These are phyloP conservation scores for Ustilago tritici DNA, from an alignment of 1,284 basidiomycete species.

Conservation along the genomic window DNA sequence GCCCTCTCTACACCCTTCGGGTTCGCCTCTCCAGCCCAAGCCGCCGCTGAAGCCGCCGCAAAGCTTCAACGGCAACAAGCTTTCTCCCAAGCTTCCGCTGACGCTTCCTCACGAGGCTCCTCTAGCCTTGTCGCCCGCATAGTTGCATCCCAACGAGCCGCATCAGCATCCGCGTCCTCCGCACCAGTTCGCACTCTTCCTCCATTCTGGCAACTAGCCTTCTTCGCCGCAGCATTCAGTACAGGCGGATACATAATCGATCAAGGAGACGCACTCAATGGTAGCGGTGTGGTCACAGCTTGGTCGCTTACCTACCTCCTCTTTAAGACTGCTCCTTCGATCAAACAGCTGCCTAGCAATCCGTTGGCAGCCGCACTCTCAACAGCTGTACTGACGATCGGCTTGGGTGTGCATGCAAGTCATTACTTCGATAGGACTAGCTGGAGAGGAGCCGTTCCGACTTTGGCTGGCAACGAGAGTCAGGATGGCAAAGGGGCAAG, in stretches of 20 bases:
- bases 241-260: slow-evolving; percentile 66
- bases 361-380: slow-evolving; percentile 46
- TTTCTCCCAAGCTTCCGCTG: slow-evolving; percentile 19
- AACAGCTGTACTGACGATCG: slow-evolving; percentile 33
- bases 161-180: slow-evolving; percentile 10
- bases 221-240: slow-evolving; percentile 57
- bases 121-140: slow-evolving; percentile 35
- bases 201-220: slow-evolving; percentile 63
- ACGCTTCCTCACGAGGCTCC: slow-evolving; percentile 11
- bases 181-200: slow-evolving; percentile 43
- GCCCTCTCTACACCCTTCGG: slow-evolving; percentile 58
- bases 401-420: slow-evolving; percentile 57
- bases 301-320: slow-evolving; percentile 65
- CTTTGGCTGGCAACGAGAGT: slow-evolving; percentile 10
- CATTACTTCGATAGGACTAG: slow-evolving; percentile 64
- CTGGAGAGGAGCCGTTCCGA: slow-evolving; percentile 61
- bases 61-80: slow-evolving; percentile 32
- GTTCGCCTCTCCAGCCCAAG: slow-evolving; percentile 48
- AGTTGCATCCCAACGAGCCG: slow-evolving; percentile 23
- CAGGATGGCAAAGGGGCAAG: not conserved
- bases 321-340: slow-evolving; percentile 51
- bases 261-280: slow-evolving; percentile 60
- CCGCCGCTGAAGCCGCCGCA: slow-evolving; percentile 40
- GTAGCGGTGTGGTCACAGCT: slow-evolving; percentile 59
- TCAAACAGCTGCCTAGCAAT: slow-evolving; percentile 35